Evolutionary conservation across 116 monocot genomes (phyloP), one percentile per base, ranked within the genome.

Genomic region (Trichopus zeylanicus): DNA sequence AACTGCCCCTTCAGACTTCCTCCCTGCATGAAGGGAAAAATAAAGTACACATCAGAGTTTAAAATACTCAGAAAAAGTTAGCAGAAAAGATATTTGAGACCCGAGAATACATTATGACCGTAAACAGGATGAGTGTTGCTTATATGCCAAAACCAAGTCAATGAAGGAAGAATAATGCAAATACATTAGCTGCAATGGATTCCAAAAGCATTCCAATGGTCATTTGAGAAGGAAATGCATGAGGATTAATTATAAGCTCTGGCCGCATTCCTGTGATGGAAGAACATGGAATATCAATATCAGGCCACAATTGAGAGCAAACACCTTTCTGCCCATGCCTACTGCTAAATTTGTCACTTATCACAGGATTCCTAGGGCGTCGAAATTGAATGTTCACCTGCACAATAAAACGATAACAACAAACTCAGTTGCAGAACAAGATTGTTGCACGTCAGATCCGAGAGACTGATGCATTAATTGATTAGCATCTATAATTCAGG

Each of bases 191-290:
- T 30, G 84, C 97, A 67, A 97, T 78, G 35, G 97, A 97, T 75
- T 97, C 97, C 60, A 97, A 72, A 75, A 97, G 97, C 97, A 97
- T 97, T 62, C 81, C 97, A 47, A 97, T 97, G 19, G 97, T 97
- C 97, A 97, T 97, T 59, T 91, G 69, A 22, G 97, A 97, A 55
- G 97, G 97, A 77, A 97, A 97, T 51, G 97, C 97, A 79, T 97
- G 97, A 27, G 97, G 97, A 75, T 97, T 97, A 28, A 97, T 97
- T 26, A 97, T 97, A 15, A 97, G 81, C 82, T 97, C 97, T 16
- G 91, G 97, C 26, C 91, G 73, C 82, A 97, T 97, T 39, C 97
- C 97, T 34, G 97, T 87, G 61, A 75, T 73, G 13, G 83, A 71
- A 59, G 97, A 97, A 75, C 91, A 91, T 62, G 97, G 97, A 91